A percentile compares a stretch with the other conserved stretches of the same genome.
phyloP scores from a whole-genome alignment of 768 basidiomycete species.

The Lepiota venenata region DNA sequence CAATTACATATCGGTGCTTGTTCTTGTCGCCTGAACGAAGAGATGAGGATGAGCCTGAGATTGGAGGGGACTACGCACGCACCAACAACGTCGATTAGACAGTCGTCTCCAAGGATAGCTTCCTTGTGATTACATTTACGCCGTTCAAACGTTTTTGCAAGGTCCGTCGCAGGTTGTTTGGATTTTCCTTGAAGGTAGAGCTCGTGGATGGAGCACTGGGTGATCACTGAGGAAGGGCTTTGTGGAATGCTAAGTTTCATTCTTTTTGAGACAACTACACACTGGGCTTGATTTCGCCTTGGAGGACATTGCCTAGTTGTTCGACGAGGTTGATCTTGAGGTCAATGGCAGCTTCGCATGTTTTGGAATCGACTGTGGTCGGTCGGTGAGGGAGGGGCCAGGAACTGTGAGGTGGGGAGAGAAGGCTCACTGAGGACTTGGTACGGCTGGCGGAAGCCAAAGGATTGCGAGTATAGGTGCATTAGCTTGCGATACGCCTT shows the following conservation, averaged over 20 bases:
- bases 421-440: constrained; percentile 79
- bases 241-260: constrained; percentile 26
- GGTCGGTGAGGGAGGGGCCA: constrained; percentile 3
- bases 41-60: not conserved
- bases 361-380: constrained; percentile 74
- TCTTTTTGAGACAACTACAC: constrained; percentile 30
- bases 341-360: constrained; percentile 66
- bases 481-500: constrained; percentile 95
- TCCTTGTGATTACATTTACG: constrained; percentile 94
- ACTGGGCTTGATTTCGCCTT: constrained; percentile 92
- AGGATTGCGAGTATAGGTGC: constrained; percentile 81
- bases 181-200: constrained; percentile 80
- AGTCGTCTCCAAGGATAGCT: constrained; percentile 81
- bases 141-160: constrained; percentile 92
- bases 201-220: constrained; percentile 95
- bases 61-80: constrained; percentile 19
- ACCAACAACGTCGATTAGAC: constrained; percentile 82
- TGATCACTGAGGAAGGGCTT: constrained; percentile 82
- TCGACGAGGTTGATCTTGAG: constrained; percentile 75
- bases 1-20: constrained; percentile 90
- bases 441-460: constrained; percentile 92
- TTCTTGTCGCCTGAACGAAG: constrained; percentile 63
- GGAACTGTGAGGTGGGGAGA: constrained; percentile 4
- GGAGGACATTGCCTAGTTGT: constrained; percentile 72
- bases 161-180: constrained; percentile 74